Conservation (phyloP, 2,329 filamentous ascomycete species). For the Pyrenochaeta sp. region DNA sequence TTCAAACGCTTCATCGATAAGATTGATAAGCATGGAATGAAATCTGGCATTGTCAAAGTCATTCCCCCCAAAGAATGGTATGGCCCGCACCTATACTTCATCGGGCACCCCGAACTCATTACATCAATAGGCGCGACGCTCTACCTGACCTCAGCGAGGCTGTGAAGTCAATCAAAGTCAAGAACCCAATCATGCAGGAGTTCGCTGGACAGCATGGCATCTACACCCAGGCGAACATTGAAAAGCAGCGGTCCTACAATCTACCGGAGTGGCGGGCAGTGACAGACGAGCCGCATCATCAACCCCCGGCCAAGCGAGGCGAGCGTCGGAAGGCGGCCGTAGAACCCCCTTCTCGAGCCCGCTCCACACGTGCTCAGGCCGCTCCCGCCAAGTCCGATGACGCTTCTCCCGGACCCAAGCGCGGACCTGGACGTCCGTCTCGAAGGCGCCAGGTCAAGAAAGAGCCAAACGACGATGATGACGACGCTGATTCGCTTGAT, state of each 20-base stretch:
- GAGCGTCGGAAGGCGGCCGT: conserved; percentile 68
- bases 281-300: conserved; percentile 93
- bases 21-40: conserved; percentile 95
- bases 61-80: conserved; percentile 95
- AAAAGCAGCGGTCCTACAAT: conserved; percentile 95
- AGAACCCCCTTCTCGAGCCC: conserved; percentile 40
- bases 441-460: conserved; percentile 32
- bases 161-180: conserved; percentile 89
- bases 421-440: conserved; percentile 58
- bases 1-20: conserved; percentile 92
- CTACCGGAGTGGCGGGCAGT: conserved; percentile 94
- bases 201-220: conserved; percentile 95
- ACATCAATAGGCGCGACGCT: conserved; percentile 65
- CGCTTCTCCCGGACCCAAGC: conserved; percentile 52
- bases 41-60: conserved; percentile 95
- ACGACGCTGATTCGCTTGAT: conserved; percentile 39
- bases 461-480: conserved; percentile 40
- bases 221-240: conserved; percentile 95
- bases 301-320: conserved; percentile 89
- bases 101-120: conserved; percentile 18
- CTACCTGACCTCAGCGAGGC: conserved; percentile 82
- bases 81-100: conserved; percentile 37
- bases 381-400: conserved; percentile 42
- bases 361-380: conserved; percentile 42
- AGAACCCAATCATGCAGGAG: conserved; percentile 97